A percentile compares a stretch with the other conserved stretches of the same genome.
Evolutionary conservation across 1,284 basidiomycete genomes (phyloP).

Genomic region (Moesziomyces sp.): DNA sequence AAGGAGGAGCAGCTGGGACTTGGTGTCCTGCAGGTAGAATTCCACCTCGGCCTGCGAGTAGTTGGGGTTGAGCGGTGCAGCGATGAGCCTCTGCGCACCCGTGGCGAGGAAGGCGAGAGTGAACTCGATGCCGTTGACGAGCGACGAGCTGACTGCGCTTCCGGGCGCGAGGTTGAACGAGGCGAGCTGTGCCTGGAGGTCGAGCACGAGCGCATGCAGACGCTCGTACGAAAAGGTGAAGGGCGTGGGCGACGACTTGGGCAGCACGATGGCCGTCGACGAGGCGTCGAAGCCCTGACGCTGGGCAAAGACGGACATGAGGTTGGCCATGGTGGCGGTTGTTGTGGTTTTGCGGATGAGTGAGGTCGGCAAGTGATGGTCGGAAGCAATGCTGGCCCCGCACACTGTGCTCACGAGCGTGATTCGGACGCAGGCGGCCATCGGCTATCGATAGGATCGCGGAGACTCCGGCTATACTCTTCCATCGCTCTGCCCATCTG

Average conservation of each 20-base stretch:
- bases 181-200: constrained; percentile 58
- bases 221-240: constrained; percentile 49
- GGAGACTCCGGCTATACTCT: too few species aligned
- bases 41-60: constrained; percentile 69
- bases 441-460: too few species aligned
- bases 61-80: constrained; percentile 70
- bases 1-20: constrained; percentile 64
- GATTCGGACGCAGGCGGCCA: too few species aligned
- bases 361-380: too few species aligned
- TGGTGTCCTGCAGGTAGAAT: constrained; percentile 68
- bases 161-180: constrained; percentile 43
- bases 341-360: too few species aligned
- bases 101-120: constrained; percentile 68
- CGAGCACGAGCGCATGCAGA: constrained; percentile 47
- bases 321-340: constrained; percentile 33
- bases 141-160: constrained; percentile 60
- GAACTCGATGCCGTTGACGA: constrained; percentile 69
- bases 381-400: too few species aligned
- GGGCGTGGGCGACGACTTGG: constrained; percentile 49
- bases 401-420: too few species aligned
- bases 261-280: constrained; percentile 50
- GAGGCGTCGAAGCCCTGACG: constrained; percentile 42
- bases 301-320: constrained; percentile 45
- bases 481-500: too few species aligned
- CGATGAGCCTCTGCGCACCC: constrained; percentile 65